phyloP scores from a whole-genome alignment of 2,329 filamentous ascomycete genomes.

The Elsinoe perseae region DNA sequence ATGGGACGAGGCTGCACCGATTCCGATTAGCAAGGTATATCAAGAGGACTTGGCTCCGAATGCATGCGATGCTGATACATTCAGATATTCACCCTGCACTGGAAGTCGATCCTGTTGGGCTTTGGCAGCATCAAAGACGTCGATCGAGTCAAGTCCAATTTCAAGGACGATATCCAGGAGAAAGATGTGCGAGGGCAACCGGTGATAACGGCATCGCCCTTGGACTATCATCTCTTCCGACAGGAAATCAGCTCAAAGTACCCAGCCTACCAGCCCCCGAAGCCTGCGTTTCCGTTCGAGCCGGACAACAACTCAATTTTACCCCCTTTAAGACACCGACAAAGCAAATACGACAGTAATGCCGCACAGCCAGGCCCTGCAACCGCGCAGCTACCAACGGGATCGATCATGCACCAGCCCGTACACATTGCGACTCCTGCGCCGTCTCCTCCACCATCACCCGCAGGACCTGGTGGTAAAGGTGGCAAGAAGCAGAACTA shows the following conservation, averaged over 20 bases:
- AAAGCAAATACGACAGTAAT: slow-evolving; percentile 39
- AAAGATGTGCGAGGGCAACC: slow-evolving; percentile 57
- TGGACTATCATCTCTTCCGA: slow-evolving; percentile 93
- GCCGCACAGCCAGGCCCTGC: slow-evolving; percentile 34
- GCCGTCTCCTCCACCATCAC: slow-evolving; percentile 89
- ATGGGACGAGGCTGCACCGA: slow-evolving; percentile 53
- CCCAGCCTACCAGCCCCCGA: slow-evolving; percentile 87
- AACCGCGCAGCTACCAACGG: slow-evolving; percentile 31
- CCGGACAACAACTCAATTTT: slow-evolving; percentile 85
- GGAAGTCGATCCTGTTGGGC: slow-evolving; percentile 81
- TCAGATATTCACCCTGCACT: slow-evolving; percentile 71
- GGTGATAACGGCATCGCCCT: slow-evolving; percentile 83
- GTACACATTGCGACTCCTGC: slow-evolving; percentile 98
- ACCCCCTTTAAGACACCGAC: slow-evolving; percentile 70
- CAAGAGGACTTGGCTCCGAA: neutral
- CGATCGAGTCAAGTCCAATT: slow-evolving; percentile 62
- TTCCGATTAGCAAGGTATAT: slow-evolving; percentile 41
- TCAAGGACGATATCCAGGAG: slow-evolving; percentile 47
- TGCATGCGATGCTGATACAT: slow-evolving; percentile 22
- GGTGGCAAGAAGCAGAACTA: slow-evolving; percentile 98
- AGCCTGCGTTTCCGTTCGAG: slow-evolving; percentile 73
- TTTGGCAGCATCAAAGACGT: slow-evolving; percentile 75
- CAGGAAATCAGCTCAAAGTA: slow-evolving; percentile 98
- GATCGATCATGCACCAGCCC: slow-evolving; percentile 86
- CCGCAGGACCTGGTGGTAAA: slow-evolving; percentile 73